Evolutionary conservation across 306 rosid genomes (phyloP).

Genomic region (Canavalia gladiata): DNA sequence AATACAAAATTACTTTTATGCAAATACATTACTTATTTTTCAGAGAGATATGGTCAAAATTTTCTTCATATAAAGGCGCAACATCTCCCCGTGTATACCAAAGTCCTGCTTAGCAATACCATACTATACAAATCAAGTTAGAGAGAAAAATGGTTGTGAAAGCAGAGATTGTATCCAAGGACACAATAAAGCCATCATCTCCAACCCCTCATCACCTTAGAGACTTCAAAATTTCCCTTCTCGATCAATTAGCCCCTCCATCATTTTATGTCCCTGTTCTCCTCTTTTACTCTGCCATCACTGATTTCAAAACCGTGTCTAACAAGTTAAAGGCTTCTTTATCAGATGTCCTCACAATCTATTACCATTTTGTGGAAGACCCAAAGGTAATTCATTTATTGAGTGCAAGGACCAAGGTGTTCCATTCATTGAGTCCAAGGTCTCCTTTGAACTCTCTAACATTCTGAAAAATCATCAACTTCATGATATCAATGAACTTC

Average conservation of each 20-base stretch:
- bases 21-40: too few species aligned
- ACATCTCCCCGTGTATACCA: background rate
- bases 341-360: constrained; percentile 41
- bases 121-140: too few species aligned
- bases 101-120: background rate
- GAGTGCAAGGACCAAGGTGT: constrained; percentile 49
- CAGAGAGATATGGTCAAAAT: too few species aligned
- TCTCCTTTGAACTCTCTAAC: background rate
- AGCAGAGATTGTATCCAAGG: constrained; percentile 27
- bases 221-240: constrained; percentile 42
- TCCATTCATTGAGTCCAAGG: constrained; percentile 17
- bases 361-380: constrained; percentile 46
- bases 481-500: background rate
- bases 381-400: background rate
- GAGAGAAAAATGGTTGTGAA: constrained; percentile 6
- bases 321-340: constrained; percentile 12
- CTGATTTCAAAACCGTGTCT: background rate
- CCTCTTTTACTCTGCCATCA: constrained; percentile 37
- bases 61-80: too few species aligned
- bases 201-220: constrained; percentile 44
- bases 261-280: constrained; percentile 24
- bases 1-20: too few species aligned
- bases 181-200: constrained; percentile 41
- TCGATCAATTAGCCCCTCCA: constrained; percentile 48
- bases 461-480: background rate